Conservation (phyloP, 345 rosid species). For the Hevea brasiliensis region DNA sequence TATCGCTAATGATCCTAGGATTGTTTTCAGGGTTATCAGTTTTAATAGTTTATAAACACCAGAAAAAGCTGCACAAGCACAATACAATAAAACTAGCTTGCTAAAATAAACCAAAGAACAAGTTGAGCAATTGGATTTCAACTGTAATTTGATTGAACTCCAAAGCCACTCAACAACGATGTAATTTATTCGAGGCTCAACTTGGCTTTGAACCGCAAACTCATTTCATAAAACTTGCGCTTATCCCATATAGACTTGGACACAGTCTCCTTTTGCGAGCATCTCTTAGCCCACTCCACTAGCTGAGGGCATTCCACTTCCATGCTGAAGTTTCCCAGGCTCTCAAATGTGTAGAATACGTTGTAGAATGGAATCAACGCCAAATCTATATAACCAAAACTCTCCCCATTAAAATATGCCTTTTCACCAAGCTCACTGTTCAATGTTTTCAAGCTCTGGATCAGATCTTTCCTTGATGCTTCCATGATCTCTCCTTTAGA, state of each 20-base stretch:
- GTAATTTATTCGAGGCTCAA: neutral
- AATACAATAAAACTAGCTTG: too few species aligned
- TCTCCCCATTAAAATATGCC: neutral
- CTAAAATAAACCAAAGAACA: too few species aligned
- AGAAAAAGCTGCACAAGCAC: too few species aligned
- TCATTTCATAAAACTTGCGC: neutral
- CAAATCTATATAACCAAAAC: slow-evolving; percentile 6
- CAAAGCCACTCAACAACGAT: too few species aligned
- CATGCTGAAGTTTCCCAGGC: neutral
- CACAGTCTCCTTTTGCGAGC: neutral
- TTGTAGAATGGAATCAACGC: neutral
- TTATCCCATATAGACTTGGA: neutral
- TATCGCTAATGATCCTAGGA: too few species aligned
- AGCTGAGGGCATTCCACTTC: slow-evolving; percentile 14
- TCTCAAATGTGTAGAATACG: slow-evolving; percentile 5
- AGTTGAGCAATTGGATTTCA: too few species aligned
- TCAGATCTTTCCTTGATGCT: slow-evolving; percentile 4
- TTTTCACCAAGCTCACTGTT: neutral
- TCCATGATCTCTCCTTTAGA: neutral
- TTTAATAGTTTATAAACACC: too few species aligned
- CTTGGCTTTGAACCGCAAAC: neutral
- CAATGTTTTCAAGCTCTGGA: neutral
- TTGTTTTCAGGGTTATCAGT: too few species aligned
- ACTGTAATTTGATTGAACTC: too few species aligned
- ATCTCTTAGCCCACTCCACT: slow-evolving; percentile 17